A percentile compares a stretch with the other conserved stretches of the same genome.
Evolutionary conservation across 805 yeast genomes (phyloP).

Genomic region (Ogataea methylovora): DNA sequence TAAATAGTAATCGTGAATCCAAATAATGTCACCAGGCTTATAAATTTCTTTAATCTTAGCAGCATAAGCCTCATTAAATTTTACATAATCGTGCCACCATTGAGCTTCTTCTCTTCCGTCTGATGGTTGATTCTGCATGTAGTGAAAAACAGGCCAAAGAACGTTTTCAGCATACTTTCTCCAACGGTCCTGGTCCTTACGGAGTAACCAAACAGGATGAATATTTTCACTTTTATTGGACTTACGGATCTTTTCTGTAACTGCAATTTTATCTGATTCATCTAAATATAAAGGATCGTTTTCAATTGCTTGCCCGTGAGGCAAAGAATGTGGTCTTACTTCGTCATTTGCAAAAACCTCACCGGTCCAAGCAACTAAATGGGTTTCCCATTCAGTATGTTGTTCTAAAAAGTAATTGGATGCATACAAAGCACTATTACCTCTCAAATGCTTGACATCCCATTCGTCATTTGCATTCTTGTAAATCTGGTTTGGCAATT

Average conservation of each 20-base stretch:
- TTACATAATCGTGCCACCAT: constrained; percentile 84
- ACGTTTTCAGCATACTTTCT: constrained; percentile 83
- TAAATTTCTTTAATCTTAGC: constrained; percentile 67
- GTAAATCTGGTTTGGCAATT: constrained; percentile 55
- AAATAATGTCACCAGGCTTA: constrained; percentile 81
- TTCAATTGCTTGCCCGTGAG: constrained; percentile 22
- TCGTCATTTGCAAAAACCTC: constrained; percentile 42
- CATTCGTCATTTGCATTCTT: constrained; percentile 33
- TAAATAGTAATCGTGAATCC: constrained; percentile 89
- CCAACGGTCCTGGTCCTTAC: constrained; percentile 79
- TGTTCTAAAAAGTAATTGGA: constrained; percentile 57
- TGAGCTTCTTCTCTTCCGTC: constrained; percentile 63
- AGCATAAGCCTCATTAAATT: constrained; percentile 85
- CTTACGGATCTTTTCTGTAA: constrained; percentile 39
- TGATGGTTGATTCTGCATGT: constrained; percentile 70
- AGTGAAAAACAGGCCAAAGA: constrained; percentile 93
- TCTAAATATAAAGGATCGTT: constrained; percentile 58
- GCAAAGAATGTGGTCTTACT: constrained; percentile 17
- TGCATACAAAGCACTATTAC: constrained; percentile 79
- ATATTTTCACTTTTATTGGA: constrained; percentile 43
- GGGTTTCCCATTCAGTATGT: constrained; percentile 78
- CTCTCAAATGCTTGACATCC: constrained; percentile 61
- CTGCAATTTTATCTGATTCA: constrained; percentile 43
- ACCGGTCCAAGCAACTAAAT: constrained; percentile 93
- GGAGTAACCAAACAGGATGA: constrained; percentile 85